phyloP scores from a whole-genome alignment of 768 basidiomycete genomes.

The Termitomyces sp. region DNA sequence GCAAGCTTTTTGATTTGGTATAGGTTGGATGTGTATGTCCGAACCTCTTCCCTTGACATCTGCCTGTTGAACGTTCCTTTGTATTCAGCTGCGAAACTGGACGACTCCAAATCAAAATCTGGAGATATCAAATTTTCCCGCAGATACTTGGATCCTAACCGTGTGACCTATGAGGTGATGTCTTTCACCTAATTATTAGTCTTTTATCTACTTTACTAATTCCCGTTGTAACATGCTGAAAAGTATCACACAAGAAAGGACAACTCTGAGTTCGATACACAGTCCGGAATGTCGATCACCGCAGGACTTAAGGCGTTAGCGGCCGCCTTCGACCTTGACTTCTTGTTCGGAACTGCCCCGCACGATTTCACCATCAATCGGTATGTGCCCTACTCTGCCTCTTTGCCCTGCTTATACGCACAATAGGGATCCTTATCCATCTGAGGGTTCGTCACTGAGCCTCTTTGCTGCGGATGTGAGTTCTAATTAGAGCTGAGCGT shows the following conservation, averaged over 20 bases:
- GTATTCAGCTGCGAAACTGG: constrained; percentile 40
- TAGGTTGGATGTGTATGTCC: constrained; percentile 61
- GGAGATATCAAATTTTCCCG: constrained; percentile 58
- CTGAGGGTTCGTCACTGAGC: constrained; percentile 54
- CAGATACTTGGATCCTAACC: constrained; percentile 77
- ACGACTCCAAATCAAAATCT: constrained; percentile 17
- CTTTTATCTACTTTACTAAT: not conserved
- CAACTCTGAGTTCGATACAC: constrained; percentile 57
- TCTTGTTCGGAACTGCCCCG: constrained; percentile 68
- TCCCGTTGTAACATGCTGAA: not conserved
- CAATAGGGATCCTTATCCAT: constrained; percentile 57
- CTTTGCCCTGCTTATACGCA: not conserved
- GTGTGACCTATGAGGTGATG: constrained; percentile 63
- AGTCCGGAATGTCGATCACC: constrained; percentile 47
- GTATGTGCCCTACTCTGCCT: constrained; percentile 26
- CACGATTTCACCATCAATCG: constrained; percentile 66
- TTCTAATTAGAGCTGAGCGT: not conserved
- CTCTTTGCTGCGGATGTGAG: constrained; percentile 46
- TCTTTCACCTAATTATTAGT: not conserved
- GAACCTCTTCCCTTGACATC: not conserved
- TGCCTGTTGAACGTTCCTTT: not conserved
- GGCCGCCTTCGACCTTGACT: constrained; percentile 54
- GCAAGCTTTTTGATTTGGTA: not conserved
- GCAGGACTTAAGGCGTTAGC: constrained; percentile 50
- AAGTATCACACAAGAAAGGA: constrained; percentile 54